Conservation (phyloP, 257 asterid genomes). For the Solanum okadae region DNA sequence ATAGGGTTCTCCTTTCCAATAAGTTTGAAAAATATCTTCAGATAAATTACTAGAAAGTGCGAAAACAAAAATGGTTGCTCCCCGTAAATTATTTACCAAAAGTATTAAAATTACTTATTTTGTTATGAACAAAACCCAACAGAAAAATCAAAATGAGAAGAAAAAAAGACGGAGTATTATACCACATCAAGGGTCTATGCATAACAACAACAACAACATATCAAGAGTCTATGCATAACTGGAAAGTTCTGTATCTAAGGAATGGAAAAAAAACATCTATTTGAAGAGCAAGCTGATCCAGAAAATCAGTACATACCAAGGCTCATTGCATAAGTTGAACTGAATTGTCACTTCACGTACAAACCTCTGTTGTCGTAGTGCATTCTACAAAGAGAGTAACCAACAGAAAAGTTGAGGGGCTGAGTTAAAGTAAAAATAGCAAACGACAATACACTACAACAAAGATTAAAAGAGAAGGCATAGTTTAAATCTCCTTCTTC, state of each 20-base stretch:
- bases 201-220: background rate
- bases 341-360: constrained; percentile 86
- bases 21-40: background rate
- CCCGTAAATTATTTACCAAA: background rate
- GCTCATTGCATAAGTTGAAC: constrained; percentile 94
- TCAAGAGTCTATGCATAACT: background rate
- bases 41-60: background rate
- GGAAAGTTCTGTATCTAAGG: background rate
- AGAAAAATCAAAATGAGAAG: background rate
- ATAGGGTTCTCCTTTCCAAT: background rate
- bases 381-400: constrained; percentile 45
- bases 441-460: background rate
- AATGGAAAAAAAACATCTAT: background rate
- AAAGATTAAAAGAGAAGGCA: background rate
- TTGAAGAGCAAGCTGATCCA: background rate
- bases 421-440: background rate
- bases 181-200: background rate
- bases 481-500: background rate
- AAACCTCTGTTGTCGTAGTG: constrained; percentile 83
- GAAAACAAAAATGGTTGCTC: background rate
- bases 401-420: background rate
- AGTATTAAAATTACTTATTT: background rate
- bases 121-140: background rate
- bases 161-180: background rate
- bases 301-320: constrained; percentile 53